Evolutionary conservation across 202 grass and related monocot genomes (phyloP), one percentile per base, ranked within the genome.

Genomic region (Zoysia matrella): DNA sequence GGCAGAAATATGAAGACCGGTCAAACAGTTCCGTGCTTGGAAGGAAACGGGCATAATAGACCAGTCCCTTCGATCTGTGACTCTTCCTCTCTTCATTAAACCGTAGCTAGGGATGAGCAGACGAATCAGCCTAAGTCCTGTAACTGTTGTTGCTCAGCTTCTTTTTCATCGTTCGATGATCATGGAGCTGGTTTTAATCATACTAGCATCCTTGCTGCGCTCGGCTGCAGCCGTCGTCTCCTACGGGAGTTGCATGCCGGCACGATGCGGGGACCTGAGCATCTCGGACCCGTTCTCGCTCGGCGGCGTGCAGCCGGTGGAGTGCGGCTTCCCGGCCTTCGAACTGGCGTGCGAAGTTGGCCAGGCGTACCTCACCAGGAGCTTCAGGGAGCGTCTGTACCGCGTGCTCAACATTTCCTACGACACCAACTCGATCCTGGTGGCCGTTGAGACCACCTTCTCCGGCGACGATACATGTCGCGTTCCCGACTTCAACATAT

Each of bases 221-320:
- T 0, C 30, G 1, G 44, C 72, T 0, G 0, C 5, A 45, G 7
- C 80, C 22, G 22, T 30, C 18, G 8, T 8, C 6, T 8, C 6
- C 65, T 14, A 8, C 60, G 1, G 4, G 8, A 51, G 6, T 11
- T 94, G 92, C 14, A 2, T 3, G 15, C 54, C 45, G 9, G 18
- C 13, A 58, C 9, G 0, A 43, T 94, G 89, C 45, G 89, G 92
- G 1, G 5, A 5, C 41, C 12, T 88, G 1, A 1, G 2, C 75
- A 83, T 94, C 45, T 22, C 42, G 2, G 92, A 84, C 79, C 92
- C 92, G 1, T 90, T 92, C 81, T 92, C 64, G 78, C 63, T 88
- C 73, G 0, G 1, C 15, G 72, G 30, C 0, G 5, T 0, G 3
- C 89, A 94, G 42, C 74, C 78, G 8, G 12, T n/a, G 0, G 12